These are phyloP conservation scores for Neocatenulostroma microsporum DNA, from an alignment of 2,329 filamentous ascomycete species.

Conservation along the genomic window DNA sequence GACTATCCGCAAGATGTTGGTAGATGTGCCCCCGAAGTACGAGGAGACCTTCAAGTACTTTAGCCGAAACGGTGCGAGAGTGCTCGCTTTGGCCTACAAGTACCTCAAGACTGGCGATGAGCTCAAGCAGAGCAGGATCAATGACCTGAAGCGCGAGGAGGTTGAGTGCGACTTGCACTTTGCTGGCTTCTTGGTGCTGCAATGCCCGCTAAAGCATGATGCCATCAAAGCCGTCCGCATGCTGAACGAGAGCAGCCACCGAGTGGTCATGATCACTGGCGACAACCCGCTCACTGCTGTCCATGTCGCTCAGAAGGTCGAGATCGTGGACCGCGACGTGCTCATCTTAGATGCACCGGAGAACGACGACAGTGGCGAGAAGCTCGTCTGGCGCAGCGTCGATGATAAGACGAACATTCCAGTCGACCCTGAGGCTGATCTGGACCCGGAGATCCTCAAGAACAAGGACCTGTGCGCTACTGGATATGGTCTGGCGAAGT, in stretches of 20 bases:
- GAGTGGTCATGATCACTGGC: conserved; percentile 98
- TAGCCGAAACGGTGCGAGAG: conserved; percentile 88
- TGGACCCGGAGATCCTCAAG: conserved; percentile 72
- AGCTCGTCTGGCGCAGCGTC: conserved; percentile 87
- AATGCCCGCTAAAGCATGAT: conserved; percentile 94
- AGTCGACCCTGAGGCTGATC: conserved; percentile 71
- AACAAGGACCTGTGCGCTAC: conserved; percentile 92
- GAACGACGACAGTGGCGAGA: conserved; percentile 69
- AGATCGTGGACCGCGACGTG: conserved; percentile 93
- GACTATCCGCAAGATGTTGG: conserved; percentile 90
- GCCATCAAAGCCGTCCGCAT: conserved; percentile 89
- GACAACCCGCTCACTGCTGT: conserved; percentile 96
- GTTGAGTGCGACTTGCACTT: conserved; percentile 80
- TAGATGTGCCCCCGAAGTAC: conserved; percentile 74
- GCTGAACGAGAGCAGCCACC: conserved; percentile 97
- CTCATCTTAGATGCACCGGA: conserved; percentile 93
- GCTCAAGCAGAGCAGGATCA: conserved; percentile 75
- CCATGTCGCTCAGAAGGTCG: conserved; percentile 88
- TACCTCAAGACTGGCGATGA: conserved; percentile 76
- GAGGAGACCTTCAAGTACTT: conserved; percentile 99
- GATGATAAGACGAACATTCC: conserved; percentile 82
- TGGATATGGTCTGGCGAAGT: conserved; percentile 84
- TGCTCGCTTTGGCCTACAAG: conserved; percentile 90
- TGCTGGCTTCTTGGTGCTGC: conserved; percentile 89
- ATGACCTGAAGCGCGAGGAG: conserved; percentile 87